phyloP scores from a whole-genome alignment of 306 rosid species.

The Inga leiocalycina region DNA sequence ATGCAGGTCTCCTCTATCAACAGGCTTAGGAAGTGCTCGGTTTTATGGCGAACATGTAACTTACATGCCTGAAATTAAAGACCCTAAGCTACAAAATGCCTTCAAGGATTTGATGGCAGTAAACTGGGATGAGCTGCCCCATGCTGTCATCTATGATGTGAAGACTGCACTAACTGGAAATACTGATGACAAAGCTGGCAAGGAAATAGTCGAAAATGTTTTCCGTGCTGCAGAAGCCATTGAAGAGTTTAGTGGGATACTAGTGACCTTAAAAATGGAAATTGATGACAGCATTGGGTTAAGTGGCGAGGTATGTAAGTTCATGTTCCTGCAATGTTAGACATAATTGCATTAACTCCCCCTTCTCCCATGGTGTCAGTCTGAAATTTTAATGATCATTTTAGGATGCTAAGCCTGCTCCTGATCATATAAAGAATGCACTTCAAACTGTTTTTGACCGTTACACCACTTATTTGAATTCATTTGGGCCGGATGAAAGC shows the following conservation, averaged over 20 bases:
- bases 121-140: constrained; percentile 68
- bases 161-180: constrained; percentile 65
- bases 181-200: constrained; percentile 72
- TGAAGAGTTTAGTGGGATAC: constrained; percentile 80
- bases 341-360: constrained; percentile 1
- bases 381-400: constrained; percentile 32
- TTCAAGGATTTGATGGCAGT: constrained; percentile 90
- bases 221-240: constrained; percentile 79
- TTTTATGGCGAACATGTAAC: constrained; percentile 59
- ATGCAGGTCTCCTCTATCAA: constrained; percentile 54
- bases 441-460: constrained; percentile 60
- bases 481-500: constrained; percentile 81
- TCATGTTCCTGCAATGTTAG: neutral
- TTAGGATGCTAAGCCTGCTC: constrained; percentile 71
- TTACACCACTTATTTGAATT: constrained; percentile 75
- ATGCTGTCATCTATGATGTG: constrained; percentile 45
- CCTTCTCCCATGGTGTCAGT: constrained; percentile 3
- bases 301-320: constrained; percentile 77
- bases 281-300: constrained; percentile 80
- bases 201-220: constrained; percentile 65
- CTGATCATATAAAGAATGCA: constrained; percentile 64
- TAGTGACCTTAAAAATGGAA: constrained; percentile 70
- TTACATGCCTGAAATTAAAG: constrained; percentile 65
- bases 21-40: constrained; percentile 54
- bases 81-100: constrained; percentile 56